Evolutionary conservation across 139 green algal species (phyloP).

Genomic region (Limnomonas spitsbergensis): DNA sequence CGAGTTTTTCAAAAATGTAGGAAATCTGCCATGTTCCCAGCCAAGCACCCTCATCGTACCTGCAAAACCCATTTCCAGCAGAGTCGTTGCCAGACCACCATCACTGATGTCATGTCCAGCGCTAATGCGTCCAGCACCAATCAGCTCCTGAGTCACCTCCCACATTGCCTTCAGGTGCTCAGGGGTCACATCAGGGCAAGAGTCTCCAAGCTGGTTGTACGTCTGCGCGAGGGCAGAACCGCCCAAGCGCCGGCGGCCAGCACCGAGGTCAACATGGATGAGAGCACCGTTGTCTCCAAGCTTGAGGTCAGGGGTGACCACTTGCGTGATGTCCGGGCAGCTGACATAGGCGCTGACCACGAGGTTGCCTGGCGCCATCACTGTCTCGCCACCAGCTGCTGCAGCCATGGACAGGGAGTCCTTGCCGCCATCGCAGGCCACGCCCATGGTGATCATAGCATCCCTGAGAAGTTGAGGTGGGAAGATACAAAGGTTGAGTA

Average conservation of each 20-base stretch:
- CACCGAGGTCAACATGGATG: slow-evolving; percentile 88
- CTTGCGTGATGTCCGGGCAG: slow-evolving; percentile 91
- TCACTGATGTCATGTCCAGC: slow-evolving; percentile 95
- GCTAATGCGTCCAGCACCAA: slow-evolving; percentile 63
- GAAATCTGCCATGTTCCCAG: too few species aligned
- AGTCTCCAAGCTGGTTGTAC: slow-evolving; percentile 72
- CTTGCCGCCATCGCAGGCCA: slow-evolving; percentile 97
- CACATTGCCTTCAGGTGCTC: slow-evolving; percentile 66
- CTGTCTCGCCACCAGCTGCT: slow-evolving; percentile 72
- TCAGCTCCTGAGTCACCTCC: slow-evolving; percentile 76
- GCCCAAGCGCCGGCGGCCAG: slow-evolving; percentile 70
- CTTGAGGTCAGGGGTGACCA: slow-evolving; percentile 76
- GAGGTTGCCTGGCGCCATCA: slow-evolving; percentile 94
- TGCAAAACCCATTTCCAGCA: slow-evolving; percentile 96
- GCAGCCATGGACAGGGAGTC: slow-evolving; percentile 97
- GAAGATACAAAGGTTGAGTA: too few species aligned
- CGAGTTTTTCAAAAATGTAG: too few species aligned
- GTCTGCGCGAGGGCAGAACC: slow-evolving; percentile 86
- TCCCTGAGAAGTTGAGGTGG: too few species aligned
- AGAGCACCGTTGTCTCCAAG: slow-evolving; percentile 59
- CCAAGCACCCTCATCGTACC: too few species aligned
- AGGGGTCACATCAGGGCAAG: slow-evolving; percentile 77
- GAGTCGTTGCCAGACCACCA: slow-evolving; percentile 76
- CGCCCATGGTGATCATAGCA: slow-evolving; percentile 77
- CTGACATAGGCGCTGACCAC: slow-evolving; percentile 92